phyloP scores from a whole-genome alignment of 495 filamentous ascomycete species.

The Trichoderma asperelloides region DNA sequence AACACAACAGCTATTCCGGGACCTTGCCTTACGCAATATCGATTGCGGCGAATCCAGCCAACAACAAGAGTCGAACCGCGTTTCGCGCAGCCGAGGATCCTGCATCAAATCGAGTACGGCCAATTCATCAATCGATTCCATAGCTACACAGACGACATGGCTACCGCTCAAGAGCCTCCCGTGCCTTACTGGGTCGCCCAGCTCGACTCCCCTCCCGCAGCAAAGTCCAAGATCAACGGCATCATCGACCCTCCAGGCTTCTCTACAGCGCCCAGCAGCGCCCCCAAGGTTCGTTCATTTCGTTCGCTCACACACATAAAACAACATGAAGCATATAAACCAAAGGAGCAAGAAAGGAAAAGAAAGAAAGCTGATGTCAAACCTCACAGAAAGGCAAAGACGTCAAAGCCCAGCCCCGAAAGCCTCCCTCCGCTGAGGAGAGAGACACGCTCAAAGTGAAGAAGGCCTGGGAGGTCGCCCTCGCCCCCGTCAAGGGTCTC shows the following conservation, averaged over 20 bases:
- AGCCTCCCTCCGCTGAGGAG: conserved; percentile 60
- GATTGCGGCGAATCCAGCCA: not conserved
- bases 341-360: not conserved
- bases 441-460: conserved; percentile 94
- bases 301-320: not conserved
- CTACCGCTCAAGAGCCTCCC: not conserved
- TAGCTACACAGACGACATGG: not conserved
- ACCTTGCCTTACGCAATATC: not conserved
- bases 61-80: not conserved
- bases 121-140: not conserved
- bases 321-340: not conserved
- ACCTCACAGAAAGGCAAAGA: conserved; percentile 31
- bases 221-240: conserved; percentile 45
- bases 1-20: too few relatives aligned
- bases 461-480: conserved; percentile 96
- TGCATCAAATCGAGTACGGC: not conserved
- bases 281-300: conserved; percentile 40
- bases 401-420: conserved; percentile 32
- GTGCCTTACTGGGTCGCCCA: conserved; percentile 73
- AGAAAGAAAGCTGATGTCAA: not conserved
- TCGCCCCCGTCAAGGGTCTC: conserved; percentile 86
- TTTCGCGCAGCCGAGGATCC: not conserved
- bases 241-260: conserved; percentile 87
- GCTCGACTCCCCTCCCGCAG: conserved; percentile 56
- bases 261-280: conserved; percentile 43